Evolutionary conservation across 2,329 filamentous ascomycete species (phyloP).

Genomic region (Diaporthe sp.): DNA sequence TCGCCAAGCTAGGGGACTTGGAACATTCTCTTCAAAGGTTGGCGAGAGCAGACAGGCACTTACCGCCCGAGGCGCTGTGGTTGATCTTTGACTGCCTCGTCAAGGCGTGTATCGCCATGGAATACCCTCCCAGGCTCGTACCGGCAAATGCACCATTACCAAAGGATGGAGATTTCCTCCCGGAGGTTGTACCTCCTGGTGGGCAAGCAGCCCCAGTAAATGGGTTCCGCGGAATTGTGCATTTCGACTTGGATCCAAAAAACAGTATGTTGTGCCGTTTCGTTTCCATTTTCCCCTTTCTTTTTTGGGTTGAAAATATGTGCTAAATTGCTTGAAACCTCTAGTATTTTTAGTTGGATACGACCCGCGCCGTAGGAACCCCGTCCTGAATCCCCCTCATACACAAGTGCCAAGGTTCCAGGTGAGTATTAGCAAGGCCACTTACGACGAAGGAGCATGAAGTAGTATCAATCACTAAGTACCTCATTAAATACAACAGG

Average conservation of each 20-base stretch:
- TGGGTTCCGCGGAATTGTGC: neutral
- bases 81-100: conserved; percentile 42
- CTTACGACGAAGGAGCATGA: neutral
- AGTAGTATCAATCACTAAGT: neutral
- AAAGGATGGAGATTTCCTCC: neutral
- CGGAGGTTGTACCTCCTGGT: neutral
- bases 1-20: conserved; percentile 23
- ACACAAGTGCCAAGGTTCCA: neutral
- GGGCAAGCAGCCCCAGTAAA: neutral
- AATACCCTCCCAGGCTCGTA: conserved; percentile 38
- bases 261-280: neutral
- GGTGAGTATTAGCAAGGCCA: neutral
- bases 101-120: conserved; percentile 41
- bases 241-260: conserved; percentile 23
- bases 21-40: neutral
- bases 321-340: neutral
- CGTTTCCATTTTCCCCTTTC: too few relatives aligned
- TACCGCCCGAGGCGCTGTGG: conserved; percentile 40
- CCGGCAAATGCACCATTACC: accelerated
- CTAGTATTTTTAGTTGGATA: neutral
- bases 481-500: neutral
- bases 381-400: neutral
- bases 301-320: neutral
- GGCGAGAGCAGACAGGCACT: neutral
- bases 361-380: neutral